phyloP scores from a whole-genome alignment of 352 stramenopile species.

The Saprolegnia diclina region DNA sequence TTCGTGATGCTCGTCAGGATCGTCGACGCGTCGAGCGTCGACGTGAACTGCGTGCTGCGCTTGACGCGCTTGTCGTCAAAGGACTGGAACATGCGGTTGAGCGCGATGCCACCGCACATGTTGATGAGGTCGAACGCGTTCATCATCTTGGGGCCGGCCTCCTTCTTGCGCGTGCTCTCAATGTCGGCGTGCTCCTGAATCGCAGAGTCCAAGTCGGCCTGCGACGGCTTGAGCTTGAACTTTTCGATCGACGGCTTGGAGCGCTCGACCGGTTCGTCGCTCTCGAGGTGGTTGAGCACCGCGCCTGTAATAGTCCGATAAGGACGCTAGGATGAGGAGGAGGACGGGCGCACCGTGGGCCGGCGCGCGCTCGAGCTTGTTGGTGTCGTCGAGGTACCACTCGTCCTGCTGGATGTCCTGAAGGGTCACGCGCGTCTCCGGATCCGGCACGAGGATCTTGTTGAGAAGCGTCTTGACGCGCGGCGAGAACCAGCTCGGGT shows the following conservation, averaged over 20 bases:
- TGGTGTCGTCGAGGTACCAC: constrained; percentile 72
- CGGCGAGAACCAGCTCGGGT: constrained; percentile 89
- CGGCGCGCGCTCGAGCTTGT: constrained; percentile 21
- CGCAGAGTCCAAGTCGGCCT: constrained; percentile 73
- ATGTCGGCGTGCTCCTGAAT: constrained; percentile 80
- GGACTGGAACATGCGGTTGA: constrained; percentile 88
- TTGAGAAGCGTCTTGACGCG: constrained; percentile 86
- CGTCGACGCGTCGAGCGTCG: constrained; percentile 66
- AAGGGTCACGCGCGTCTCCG: constrained; percentile 77
- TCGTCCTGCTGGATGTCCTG: constrained; percentile 87
- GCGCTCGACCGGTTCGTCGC: constrained; percentile 24
- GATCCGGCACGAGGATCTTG: constrained; percentile 91
- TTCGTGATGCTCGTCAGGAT: constrained; percentile 68
- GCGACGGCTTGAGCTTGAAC: constrained; percentile 66
- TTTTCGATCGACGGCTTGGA: constrained; percentile 36
- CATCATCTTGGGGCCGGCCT: constrained; percentile 74
- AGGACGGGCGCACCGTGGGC: constrained; percentile 33
- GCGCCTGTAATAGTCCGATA: constrained; percentile 1
- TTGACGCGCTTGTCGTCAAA: constrained; percentile 84
- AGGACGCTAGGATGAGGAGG: too few relatives aligned
- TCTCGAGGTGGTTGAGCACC: constrained; percentile 21
- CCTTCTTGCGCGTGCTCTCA: constrained; percentile 50
- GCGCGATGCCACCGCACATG: constrained; percentile 85
- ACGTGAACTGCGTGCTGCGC: constrained; percentile 81
- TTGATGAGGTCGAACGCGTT: constrained; percentile 91